These are phyloP conservation scores for Pistacia atlantica DNA, from an alignment of 345 rosid genomes.

Conservation along the genomic window DNA sequence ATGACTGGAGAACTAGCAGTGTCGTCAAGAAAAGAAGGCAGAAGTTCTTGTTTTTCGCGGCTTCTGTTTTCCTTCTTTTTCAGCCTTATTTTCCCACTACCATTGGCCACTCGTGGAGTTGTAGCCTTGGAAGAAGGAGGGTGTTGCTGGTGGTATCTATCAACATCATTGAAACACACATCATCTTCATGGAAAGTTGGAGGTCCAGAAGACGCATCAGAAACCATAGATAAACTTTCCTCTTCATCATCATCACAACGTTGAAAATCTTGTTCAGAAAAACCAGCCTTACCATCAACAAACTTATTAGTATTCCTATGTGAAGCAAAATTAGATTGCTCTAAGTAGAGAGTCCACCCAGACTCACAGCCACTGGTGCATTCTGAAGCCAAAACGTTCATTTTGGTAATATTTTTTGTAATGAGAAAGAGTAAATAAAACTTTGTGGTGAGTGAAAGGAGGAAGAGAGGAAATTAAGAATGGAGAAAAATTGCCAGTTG, in stretches of 20 bases:
- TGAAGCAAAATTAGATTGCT: conserved; percentile 56
- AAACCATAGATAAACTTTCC: conserved; percentile 79
- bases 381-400: conserved; percentile 58
- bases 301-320: conserved; percentile 21
- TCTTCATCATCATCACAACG: conserved; percentile 52
- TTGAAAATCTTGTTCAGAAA: conserved; percentile 1
- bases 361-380: conserved; percentile 89
- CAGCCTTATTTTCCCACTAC: conserved; percentile 33
- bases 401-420: conserved; percentile 6
- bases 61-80: conserved; percentile 41
- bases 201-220: conserved; percentile 99
- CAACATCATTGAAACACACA: conserved; percentile 25
- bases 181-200: conserved; percentile 60
- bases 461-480: not conserved
- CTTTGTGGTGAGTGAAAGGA: too few relatives aligned
- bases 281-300: conserved; percentile 22
- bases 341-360: conserved; percentile 96
- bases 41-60: conserved; percentile 33
- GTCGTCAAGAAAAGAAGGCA: conserved; percentile 68
- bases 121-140: conserved; percentile 20
- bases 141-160: conserved; percentile 8
- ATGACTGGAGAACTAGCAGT: conserved; percentile 86
- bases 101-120: conserved; percentile 1
- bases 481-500: conserved; percentile 50
- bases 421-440: too few relatives aligned